These are phyloP conservation scores for Hippophae tibetana DNA, from an alignment of 306 rosid species.

Conservation along the genomic window DNA sequence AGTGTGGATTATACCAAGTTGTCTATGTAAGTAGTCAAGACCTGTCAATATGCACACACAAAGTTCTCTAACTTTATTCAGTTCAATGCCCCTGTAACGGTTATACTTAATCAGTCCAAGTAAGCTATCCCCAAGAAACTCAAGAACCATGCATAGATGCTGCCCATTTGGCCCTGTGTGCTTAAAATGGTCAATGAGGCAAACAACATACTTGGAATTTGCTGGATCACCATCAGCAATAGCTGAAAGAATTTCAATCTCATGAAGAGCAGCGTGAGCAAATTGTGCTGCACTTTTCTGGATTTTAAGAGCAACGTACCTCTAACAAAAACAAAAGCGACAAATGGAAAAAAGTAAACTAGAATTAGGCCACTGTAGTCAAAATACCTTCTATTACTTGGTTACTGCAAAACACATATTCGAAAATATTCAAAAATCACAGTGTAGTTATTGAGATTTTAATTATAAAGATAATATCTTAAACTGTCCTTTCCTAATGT, in stretches of 20 bases:
- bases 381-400: not conserved
- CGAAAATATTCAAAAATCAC: not conserved
- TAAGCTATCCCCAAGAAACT: constrained; percentile 89
- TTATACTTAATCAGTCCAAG: constrained; percentile 75
- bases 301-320: constrained; percentile 89
- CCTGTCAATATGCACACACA: constrained; percentile 71
- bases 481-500: no score
- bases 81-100: constrained; percentile 61
- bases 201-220: constrained; percentile 68
- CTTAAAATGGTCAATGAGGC: constrained; percentile 81
- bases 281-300: constrained; percentile 94
- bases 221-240: constrained; percentile 57
- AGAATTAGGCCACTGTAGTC: constrained; percentile 2
- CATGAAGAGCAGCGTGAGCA: constrained; percentile 91
- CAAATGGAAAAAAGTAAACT: constrained; percentile 5
- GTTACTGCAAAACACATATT: not conserved
- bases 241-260: constrained; percentile 67
- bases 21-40: constrained; percentile 88
- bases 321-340: constrained; percentile 30
- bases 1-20: constrained; percentile 74
- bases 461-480: not conserved
- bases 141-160: constrained; percentile 96
- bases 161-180: constrained; percentile 93
- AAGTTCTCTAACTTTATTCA: constrained; percentile 74
- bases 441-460: not conserved